Base-by-base conservation (phyloP, 176 grass and related monocot genomes). In the Themeda triandra region DNA sequence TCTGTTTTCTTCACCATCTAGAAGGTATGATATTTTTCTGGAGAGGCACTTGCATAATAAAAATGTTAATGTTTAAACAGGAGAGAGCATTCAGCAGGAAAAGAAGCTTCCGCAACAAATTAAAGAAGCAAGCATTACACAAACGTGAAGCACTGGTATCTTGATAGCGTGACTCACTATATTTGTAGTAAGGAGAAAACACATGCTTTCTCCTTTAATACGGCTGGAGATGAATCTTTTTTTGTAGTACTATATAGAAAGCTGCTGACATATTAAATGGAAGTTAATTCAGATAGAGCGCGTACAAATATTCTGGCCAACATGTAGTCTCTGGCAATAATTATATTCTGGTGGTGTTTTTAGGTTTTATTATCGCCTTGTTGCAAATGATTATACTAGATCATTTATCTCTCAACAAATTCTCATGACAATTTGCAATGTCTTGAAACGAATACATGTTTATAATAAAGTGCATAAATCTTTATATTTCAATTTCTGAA, bases 81-180 rank as follows among this genome's bases (percentile, higher is more conserved):
- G 96, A 98, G 83, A 85, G 89, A 51, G 89, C 93, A 14, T 98
- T 98, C 81, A 98, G 96, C 67, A 87, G 96, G 72, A 98, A 98
- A 93, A 98, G 96, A 71, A 98, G 96, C 86, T 98, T 98, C 80
- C 92, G 96, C 76, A 98, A 95, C 77, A 98, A 95, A 65, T 64
- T 98, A 70, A 98, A 92, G 81, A 97, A 95, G 62, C 90, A 86
- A 92, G 91, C 87, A 25, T 25, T 86, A 21, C 79, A 44, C 4
- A 73, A 40, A 73, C 69, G 74, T 0, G 80, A 76, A 83, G 41
- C 46, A 6, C 71, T 78, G 8, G 2, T 84, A 73, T 80, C 81
- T 58, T 88, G 25, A 65, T 76, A 28, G 39, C 14, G 19, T 18
- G 29, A 32, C 25, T 29, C 19, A 15, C 42, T 25, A 40, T 81